These are phyloP conservation scores for Alternaria ventricosa DNA, from an alignment of 2,329 filamentous ascomycete genomes.

Conservation along the genomic window DNA sequence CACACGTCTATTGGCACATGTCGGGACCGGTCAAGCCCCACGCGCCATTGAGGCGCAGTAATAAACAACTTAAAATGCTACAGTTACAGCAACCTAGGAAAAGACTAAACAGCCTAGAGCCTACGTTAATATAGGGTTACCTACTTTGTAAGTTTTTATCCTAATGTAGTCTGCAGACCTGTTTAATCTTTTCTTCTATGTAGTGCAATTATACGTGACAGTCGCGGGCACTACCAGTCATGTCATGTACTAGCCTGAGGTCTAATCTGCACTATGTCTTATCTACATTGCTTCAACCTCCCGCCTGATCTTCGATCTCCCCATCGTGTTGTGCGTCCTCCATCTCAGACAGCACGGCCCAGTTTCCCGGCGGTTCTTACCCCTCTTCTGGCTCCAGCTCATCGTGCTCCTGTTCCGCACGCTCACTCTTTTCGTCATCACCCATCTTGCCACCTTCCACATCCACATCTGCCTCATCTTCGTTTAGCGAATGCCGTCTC, in stretches of 20 bases:
- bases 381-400: neutral
- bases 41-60: neutral
- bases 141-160: too few species aligned
- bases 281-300: neutral
- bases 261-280: neutral
- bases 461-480: neutral
- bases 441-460: neutral
- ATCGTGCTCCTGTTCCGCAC: neutral
- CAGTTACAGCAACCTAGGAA: neutral
- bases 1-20: neutral
- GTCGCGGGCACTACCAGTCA: neutral
- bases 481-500: neutral
- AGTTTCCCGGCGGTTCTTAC: neutral
- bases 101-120: too few species aligned
- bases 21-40: neutral
- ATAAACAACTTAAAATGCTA: neutral
- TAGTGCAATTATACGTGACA: neutral
- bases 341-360: neutral
- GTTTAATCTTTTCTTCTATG: too few species aligned
- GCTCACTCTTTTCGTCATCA: neutral
- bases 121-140: too few species aligned
- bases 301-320: rapidly evolving
- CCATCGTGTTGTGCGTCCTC: neutral
- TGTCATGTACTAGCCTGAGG: neutral
- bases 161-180: too few species aligned